phyloP scores from a whole-genome alignment of 805 yeast genomes.

The Sugiyamaella boreocaroliniensis region DNA sequence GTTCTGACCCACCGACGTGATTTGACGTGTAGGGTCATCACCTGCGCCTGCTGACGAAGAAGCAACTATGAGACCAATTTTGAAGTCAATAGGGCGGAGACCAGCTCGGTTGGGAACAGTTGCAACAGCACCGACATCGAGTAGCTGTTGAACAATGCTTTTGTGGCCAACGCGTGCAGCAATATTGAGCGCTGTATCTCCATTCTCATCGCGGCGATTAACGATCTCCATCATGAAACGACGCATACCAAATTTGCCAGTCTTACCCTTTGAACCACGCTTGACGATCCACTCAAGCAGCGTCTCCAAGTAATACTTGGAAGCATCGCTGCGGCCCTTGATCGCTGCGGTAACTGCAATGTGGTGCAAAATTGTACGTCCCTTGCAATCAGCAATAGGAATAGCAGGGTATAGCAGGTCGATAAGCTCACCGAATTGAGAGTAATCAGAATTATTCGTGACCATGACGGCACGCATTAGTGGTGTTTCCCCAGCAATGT shows the following conservation, averaged over 20 bases:
- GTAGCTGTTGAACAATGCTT: conserved; percentile 68
- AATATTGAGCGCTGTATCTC: conserved; percentile 90
- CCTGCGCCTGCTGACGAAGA: background rate
- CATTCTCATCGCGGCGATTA: conserved; percentile 85
- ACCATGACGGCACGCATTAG: conserved; percentile 76
- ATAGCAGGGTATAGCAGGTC: conserved; percentile 71
- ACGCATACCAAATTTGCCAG: conserved; percentile 44
- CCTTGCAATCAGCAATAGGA: conserved; percentile 56
- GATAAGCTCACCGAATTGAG: conserved; percentile 64
- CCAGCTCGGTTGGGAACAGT: conserved; percentile 77
- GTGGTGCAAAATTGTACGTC: conserved; percentile 81
- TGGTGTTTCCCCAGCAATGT: conserved; percentile 82
- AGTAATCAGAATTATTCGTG: conserved; percentile 73
- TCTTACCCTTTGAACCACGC: conserved; percentile 41
- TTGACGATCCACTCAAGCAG: conserved; percentile 72
- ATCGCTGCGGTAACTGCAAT: conserved; percentile 75
- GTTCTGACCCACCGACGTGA: background rate
- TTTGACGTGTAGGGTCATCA: background rate
- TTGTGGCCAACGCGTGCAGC: conserved; percentile 85
- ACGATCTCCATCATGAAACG: conserved; percentile 63
- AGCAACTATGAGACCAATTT: conserved; percentile 37
- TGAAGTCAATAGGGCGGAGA: conserved; percentile 79
- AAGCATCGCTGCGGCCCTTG: conserved; percentile 64
- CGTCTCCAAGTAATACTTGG: conserved; percentile 65
- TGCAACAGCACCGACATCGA: conserved; percentile 85